Evolutionary conservation across 2,329 filamentous ascomycete genomes (phyloP).

Genomic region (Aspergillus sp.): DNA sequence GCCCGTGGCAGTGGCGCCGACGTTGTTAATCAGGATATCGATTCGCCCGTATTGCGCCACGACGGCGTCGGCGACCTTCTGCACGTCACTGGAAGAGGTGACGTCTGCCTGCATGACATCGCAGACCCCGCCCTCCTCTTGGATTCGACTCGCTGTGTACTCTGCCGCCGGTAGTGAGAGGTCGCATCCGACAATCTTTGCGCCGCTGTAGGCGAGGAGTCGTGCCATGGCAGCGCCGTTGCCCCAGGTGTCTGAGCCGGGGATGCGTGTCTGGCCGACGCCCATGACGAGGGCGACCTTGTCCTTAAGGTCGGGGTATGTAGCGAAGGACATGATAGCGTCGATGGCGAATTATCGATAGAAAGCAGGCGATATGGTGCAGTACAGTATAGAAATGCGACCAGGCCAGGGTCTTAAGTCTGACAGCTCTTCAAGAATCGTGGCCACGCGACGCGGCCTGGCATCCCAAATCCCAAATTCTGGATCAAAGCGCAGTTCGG

Average conservation of each 20-base stretch:
- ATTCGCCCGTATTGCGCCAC: conserved; percentile 54
- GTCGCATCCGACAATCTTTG: conserved; percentile 53
- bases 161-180: conserved; percentile 32
- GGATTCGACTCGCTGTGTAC: background rate
- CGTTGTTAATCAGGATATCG: conserved; percentile 62
- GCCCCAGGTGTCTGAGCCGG: conserved; percentile 45
- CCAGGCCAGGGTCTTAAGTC: no score
- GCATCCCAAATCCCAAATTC: no score
- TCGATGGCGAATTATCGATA: background rate
- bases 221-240: conserved; percentile 54
- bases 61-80: conserved; percentile 53
- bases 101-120: conserved; percentile 51
- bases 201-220: conserved; percentile 50
- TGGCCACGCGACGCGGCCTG: no score
- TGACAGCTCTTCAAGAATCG: no score
- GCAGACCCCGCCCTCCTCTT: conserved; percentile 34
- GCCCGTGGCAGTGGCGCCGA: conserved; percentile 57
- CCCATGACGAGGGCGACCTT: conserved; percentile 28
- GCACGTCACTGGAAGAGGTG: conserved; percentile 53
- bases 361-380: no score
- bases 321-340: background rate
- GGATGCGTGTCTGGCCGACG: conserved; percentile 34
- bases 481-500: no score
- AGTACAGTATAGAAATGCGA: no score
- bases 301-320: background rate